Evolutionary conservation across 257 asterid genomes (phyloP).

Genomic region (Mentha longifolia): DNA sequence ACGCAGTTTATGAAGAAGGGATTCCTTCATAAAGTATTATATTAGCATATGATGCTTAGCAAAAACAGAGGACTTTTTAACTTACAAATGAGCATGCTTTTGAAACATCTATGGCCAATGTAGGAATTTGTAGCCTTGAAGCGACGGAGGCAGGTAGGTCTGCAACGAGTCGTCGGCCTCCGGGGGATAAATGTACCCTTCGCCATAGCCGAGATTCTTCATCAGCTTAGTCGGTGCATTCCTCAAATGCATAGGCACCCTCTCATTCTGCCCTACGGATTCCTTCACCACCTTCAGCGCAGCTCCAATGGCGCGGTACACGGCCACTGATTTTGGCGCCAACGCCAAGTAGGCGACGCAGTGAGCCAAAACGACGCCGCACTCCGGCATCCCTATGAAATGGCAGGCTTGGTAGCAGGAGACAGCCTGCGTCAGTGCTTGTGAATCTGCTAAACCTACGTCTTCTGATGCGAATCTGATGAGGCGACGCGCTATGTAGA

Average conservation of each 20-base stretch:
- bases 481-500: constrained; percentile 78
- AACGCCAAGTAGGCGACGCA: constrained; percentile 75
- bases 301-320: constrained; percentile 58
- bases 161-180: constrained; percentile 51
- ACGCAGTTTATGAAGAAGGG: neutral
- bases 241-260: constrained; percentile 83
- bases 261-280: constrained; percentile 77
- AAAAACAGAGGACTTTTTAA: neutral
- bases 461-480: constrained; percentile 79
- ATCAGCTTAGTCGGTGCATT: constrained; percentile 92
- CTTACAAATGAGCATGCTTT: neutral
- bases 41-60: neutral
- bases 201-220: constrained; percentile 84
- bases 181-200: constrained; percentile 77
- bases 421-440: constrained; percentile 76
- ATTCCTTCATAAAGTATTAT: too few relatives aligned
- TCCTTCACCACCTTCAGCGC: constrained; percentile 74
- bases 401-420: constrained; percentile 89
- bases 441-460: constrained; percentile 80
- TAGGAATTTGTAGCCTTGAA: constrained; percentile 67
- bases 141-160: constrained; percentile 68
- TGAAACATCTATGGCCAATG: constrained; percentile 52
- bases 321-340: constrained; percentile 79
- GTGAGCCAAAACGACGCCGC: constrained; percentile 73
- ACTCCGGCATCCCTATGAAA: constrained; percentile 83